Conservation (phyloP, 2,329 filamentous ascomycete species). For the Stachybotrys chlorohalonatus region DNA sequence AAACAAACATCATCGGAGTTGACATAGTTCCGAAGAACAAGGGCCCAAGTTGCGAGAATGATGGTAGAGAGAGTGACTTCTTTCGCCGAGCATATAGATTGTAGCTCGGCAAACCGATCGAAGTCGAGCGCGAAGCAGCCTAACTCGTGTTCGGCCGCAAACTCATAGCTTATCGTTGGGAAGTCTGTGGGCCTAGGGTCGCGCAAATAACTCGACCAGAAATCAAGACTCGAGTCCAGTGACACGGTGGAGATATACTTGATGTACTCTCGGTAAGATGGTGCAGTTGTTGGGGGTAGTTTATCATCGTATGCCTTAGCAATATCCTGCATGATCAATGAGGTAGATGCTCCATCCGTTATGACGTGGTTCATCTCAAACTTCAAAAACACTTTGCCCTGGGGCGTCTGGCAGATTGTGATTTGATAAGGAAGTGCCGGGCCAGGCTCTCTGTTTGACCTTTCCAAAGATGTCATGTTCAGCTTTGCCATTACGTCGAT, state of each 20-base stretch:
- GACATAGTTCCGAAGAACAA: slow-evolving; percentile 39
- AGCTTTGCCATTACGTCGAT: slow-evolving; percentile 13
- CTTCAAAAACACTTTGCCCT: slow-evolving; percentile 10
- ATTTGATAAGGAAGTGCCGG: slow-evolving; percentile 12
- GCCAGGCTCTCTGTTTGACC: slow-evolving; percentile 4
- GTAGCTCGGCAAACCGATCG: not conserved
- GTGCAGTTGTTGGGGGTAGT: not conserved
- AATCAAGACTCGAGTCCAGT: slow-evolving; percentile 4
- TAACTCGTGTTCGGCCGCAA: not conserved
- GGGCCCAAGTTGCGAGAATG: slow-evolving; percentile 42
- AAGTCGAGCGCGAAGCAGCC: not conserved
- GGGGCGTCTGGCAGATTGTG: slow-evolving; percentile 11
- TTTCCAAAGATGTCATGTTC: slow-evolving; percentile 7
- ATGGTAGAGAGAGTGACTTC: slow-evolving; percentile 40
- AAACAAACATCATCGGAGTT: slow-evolving; percentile 39
- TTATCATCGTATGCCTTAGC: slow-evolving; percentile 13
- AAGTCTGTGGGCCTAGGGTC: not conserved
- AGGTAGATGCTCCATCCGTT: slow-evolving; percentile 23
- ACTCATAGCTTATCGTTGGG: not conserved
- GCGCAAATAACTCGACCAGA: slow-evolving; percentile 8
- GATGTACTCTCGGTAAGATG: slow-evolving; percentile 11
- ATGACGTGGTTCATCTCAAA: slow-evolving; percentile 26
- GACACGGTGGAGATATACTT: slow-evolving; percentile 6
- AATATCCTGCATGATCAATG: slow-evolving; percentile 18
- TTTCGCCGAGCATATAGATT: slow-evolving; percentile 2